phyloP scores from a whole-genome alignment of 2,329 filamentous ascomycete species.

The Colletotrichum caudatum region DNA sequence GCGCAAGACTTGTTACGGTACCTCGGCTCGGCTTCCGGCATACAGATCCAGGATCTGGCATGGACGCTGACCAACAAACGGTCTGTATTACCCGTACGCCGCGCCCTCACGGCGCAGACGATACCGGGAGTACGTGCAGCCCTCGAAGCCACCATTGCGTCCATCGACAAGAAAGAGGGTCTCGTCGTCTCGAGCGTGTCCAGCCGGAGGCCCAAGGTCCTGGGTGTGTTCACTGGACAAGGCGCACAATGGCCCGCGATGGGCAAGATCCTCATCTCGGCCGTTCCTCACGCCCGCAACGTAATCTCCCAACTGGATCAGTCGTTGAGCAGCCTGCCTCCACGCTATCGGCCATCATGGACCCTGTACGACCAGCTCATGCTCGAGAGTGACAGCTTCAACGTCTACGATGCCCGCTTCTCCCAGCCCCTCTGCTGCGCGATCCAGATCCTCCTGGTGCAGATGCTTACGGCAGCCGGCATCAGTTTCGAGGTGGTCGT shows the following conservation, averaged over 20 bases:
- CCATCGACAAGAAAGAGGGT: neutral
- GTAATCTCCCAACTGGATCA: neutral
- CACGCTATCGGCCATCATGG: neutral
- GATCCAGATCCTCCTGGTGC: neutral
- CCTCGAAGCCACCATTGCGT: neutral
- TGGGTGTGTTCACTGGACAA: neutral
- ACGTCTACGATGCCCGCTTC: neutral
- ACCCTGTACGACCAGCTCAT: neutral
- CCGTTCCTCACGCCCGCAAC: neutral
- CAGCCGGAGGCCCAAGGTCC: neutral
- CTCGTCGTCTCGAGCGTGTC: accelerated
- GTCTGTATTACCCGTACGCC: neutral
- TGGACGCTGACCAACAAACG: neutral
- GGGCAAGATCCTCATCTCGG: neutral
- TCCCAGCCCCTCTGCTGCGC: neutral
- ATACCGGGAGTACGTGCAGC: neutral
- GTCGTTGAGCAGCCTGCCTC: neutral
- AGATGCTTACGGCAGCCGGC: neutral
- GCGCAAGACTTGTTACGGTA: neutral
- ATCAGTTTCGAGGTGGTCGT: neutral
- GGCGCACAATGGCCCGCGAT: neutral
- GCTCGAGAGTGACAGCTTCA: neutral
- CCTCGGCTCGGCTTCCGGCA: neutral
- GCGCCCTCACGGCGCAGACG: neutral
- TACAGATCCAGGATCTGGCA: neutral